phyloP scores from a whole-genome alignment of 768 basidiomycete species.

The Basidioascus undulatus region DNA sequence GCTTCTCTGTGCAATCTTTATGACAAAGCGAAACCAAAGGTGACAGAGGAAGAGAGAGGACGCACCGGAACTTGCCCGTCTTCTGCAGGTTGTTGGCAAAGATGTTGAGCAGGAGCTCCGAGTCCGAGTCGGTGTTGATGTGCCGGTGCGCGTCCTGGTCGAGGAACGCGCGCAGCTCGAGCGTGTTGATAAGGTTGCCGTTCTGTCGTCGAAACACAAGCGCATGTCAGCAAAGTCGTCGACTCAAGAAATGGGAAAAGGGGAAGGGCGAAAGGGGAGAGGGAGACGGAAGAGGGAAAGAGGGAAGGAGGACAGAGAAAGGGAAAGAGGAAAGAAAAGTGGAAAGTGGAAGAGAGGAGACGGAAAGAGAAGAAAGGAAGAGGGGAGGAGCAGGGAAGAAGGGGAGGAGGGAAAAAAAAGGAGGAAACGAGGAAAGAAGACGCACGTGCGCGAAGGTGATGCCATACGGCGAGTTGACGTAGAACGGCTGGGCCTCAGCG shows the following conservation, averaged over 20 bases:
- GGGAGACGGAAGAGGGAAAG: not conserved
- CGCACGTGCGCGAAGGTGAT: constrained; percentile 91
- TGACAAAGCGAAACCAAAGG: too few species aligned
- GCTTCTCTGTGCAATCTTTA: too few species aligned
- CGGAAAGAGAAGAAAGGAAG: too few species aligned
- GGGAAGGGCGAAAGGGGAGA: not conserved
- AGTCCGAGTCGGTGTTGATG: constrained; percentile 96
- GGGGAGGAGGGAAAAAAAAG: not conserved
- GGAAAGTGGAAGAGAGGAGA: not conserved
- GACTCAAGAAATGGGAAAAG: not conserved
- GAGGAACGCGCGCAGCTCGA: constrained; percentile 65
- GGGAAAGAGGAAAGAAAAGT: not conserved
- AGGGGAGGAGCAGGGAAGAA: constrained; percentile 28
- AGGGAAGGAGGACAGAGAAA: not conserved
- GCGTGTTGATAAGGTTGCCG: constrained; percentile 89
- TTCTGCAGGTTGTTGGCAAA: constrained; percentile 94
- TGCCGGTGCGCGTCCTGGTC: constrained; percentile 91
- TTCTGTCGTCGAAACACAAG: constrained; percentile 32
- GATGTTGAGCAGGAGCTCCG: constrained; percentile 86
- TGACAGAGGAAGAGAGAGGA: not conserved
- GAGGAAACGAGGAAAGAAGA: constrained; percentile 6
- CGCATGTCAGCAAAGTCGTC: not conserved
- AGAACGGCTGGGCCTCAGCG: constrained; percentile 96
- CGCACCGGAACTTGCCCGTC: constrained; percentile 74
- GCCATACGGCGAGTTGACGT: constrained; percentile 99